Evolutionary conservation across 2,329 filamentous ascomycete genomes (phyloP).

Genomic region (Lecanicillium sp.): DNA sequence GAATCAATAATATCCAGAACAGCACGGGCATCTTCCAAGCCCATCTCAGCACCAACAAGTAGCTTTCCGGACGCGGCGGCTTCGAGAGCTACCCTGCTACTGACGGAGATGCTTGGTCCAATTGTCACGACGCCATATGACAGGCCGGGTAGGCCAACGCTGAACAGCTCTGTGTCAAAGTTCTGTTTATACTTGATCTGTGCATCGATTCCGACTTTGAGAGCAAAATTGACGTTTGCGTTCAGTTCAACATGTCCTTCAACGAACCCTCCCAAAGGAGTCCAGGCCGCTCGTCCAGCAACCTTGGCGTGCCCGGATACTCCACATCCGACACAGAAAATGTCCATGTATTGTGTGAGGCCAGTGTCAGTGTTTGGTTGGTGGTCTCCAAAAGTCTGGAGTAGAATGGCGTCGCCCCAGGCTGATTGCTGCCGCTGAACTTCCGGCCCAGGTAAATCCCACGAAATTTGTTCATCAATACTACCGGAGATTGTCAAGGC

Average conservation of each 20-base stretch:
- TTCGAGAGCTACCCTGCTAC: slow-evolving; percentile 14
- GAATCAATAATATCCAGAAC: slow-evolving; percentile 17
- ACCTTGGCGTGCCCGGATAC: slow-evolving; percentile 18
- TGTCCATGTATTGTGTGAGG: slow-evolving; percentile 13
- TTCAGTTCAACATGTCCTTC: slow-evolving; percentile 17
- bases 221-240: slow-evolving; percentile 15
- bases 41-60: slow-evolving; percentile 22
- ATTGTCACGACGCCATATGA: slow-evolving; percentile 18
- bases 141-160: slow-evolving; percentile 17
- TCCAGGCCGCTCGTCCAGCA: slow-evolving; percentile 18
- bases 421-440: slow-evolving; percentile 17
- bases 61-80: slow-evolving; percentile 17
- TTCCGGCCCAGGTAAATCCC: slow-evolving; percentile 9
- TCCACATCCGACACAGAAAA: slow-evolving; percentile 24
- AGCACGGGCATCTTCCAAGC: slow-evolving; percentile 16
- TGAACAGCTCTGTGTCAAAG: slow-evolving; percentile 15
- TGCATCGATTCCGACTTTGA: slow-evolving; percentile 24
- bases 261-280: slow-evolving; percentile 16
- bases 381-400: slow-evolving; percentile 16
- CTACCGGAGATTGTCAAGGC: slow-evolving; percentile 12
- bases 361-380: background rate
- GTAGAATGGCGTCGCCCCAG: slow-evolving; percentile 20
- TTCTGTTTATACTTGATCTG: slow-evolving; percentile 13
- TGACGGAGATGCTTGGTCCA: slow-evolving; percentile 17
- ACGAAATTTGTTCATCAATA: slow-evolving; percentile 14